These are phyloP conservation scores for Saturnispora sanitii DNA, from an alignment of 805 yeast genomes.

Conservation along the genomic window DNA sequence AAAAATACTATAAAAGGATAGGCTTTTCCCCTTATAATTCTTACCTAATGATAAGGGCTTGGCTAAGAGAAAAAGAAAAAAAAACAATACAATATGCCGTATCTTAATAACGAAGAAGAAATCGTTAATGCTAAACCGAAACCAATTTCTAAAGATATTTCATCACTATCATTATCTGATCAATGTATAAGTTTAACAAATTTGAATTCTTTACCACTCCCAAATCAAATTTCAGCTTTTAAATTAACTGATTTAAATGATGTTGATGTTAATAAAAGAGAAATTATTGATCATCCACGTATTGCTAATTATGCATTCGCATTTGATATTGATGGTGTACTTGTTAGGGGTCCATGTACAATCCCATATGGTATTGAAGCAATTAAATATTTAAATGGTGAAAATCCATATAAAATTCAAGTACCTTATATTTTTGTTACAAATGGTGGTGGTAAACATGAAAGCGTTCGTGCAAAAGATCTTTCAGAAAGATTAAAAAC, in stretches of 20 bases:
- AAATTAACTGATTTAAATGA: neutral
- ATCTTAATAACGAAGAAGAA: slow-evolving; percentile 56
- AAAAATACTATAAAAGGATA: no score
- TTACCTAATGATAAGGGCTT: no score
- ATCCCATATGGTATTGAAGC: slow-evolving; percentile 76
- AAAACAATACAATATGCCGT: slow-evolving; percentile 29
- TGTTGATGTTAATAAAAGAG: slow-evolving; percentile 34
- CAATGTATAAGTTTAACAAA: slow-evolving; percentile 41
- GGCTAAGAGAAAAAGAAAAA: neutral
- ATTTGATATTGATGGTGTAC: slow-evolving; percentile 88
- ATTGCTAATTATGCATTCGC: slow-evolving; percentile 83
- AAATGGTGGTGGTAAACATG: slow-evolving; percentile 89
- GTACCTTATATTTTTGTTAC: slow-evolving; percentile 83
- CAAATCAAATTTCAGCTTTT: neutral
- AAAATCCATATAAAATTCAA: slow-evolving; percentile 63
- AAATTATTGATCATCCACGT: slow-evolving; percentile 56
- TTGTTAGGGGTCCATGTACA: slow-evolving; percentile 74
- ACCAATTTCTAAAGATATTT: slow-evolving; percentile 51
- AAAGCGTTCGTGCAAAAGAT: slow-evolving; percentile 61
- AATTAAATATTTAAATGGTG: slow-evolving; percentile 61
- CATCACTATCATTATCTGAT: slow-evolving; percentile 60
- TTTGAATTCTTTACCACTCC: neutral
- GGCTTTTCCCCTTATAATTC: no score
- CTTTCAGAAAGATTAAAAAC: slow-evolving; percentile 50
- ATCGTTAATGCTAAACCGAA: slow-evolving; percentile 58